Evolutionary conservation across 352 stramenopile species (phyloP).

Genomic region (Phytophthora quininea): DNA sequence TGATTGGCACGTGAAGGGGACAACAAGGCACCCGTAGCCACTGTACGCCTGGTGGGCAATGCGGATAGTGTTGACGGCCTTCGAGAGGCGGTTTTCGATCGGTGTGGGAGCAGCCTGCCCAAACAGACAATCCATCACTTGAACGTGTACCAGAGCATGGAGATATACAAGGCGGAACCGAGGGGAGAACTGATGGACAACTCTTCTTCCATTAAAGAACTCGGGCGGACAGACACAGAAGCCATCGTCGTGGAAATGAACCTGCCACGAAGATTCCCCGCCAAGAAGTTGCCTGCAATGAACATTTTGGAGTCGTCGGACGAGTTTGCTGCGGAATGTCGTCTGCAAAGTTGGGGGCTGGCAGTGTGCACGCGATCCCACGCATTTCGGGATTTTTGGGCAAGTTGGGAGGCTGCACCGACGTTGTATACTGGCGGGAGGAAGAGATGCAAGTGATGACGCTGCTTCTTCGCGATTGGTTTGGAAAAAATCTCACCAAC

Average conservation of each 20-base stretch:
- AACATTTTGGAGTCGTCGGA: not conserved
- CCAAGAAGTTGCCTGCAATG: not conserved
- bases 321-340: not conserved
- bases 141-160: not conserved
- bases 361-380: slow-evolving; percentile 16
- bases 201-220: not conserved
- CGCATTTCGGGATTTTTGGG: slow-evolving; percentile 10
- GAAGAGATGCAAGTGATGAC: slow-evolving; percentile 8
- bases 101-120: not conserved
- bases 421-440: not conserved
- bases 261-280: slow-evolving; percentile 8
- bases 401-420: slow-evolving; percentile 2
- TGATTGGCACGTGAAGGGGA: not conserved
- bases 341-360: not conserved
- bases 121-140: not conserved
- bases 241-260: not conserved
- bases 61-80: not conserved
- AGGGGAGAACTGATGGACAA: not conserved
- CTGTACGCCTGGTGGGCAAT: not conserved
- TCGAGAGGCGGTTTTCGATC: not conserved
- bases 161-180: not conserved
- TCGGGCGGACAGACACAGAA: not conserved
- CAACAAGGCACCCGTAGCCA: not conserved
- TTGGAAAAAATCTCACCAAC: not conserved
- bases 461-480: slow-evolving; percentile 17